A percentile compares a stretch with the other conserved stretches of the same genome.
Evolutionary conservation across 2,329 filamentous ascomycete genomes (phyloP).

Genomic region (Colletotrichum echinochloae): DNA sequence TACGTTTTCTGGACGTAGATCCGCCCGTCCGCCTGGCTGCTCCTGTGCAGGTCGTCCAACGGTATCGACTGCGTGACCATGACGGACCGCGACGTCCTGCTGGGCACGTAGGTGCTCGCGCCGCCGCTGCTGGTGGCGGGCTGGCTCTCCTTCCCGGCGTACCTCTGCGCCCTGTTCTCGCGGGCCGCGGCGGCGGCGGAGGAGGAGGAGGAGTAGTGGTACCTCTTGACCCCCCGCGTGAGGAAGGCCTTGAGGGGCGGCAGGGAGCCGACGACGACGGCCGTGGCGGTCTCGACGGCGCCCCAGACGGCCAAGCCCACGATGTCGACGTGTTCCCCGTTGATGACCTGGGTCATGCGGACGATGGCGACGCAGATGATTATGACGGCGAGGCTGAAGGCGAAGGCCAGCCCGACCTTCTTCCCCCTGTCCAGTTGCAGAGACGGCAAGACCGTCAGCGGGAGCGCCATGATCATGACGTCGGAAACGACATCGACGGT

Average conservation of each 20-base stretch:
- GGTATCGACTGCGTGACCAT: conserved; percentile 40
- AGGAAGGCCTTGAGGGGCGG: conserved; percentile 43
- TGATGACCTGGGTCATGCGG: conserved; percentile 43
- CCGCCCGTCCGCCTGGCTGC: conserved; percentile 33
- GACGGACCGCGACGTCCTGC: conserved; percentile 20
- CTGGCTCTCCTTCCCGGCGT: not conserved
- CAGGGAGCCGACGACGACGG: conserved; percentile 43
- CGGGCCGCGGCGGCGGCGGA: no score
- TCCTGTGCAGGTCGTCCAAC: conserved; percentile 40
- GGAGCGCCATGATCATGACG: conserved; percentile 43
- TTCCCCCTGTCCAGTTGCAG: conserved; percentile 40
- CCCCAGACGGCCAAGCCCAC: conserved; percentile 41
- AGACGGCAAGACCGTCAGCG: conserved; percentile 39
- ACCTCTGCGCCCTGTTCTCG: not conserved
- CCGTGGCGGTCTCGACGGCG: conserved; percentile 25
- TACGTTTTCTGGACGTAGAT: conserved; percentile 41
- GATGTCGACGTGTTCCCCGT: conserved; percentile 40
- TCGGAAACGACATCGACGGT: conserved; percentile 40
- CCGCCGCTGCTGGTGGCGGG: no score
- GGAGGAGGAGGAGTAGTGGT: conserved; percentile 3
- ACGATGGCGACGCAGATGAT: conserved; percentile 44
- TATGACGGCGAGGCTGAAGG: conserved; percentile 43
- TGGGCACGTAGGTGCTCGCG: conserved; percentile 2
- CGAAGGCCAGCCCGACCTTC: conserved; percentile 42
- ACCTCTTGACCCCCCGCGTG: conserved; percentile 33